A percentile compares a stretch with the other conserved stretches of the same genome.
These are phyloP conservation scores for Suillus spraguei DNA, from an alignment of 768 basidiomycete genomes.

Conservation along the genomic window DNA sequence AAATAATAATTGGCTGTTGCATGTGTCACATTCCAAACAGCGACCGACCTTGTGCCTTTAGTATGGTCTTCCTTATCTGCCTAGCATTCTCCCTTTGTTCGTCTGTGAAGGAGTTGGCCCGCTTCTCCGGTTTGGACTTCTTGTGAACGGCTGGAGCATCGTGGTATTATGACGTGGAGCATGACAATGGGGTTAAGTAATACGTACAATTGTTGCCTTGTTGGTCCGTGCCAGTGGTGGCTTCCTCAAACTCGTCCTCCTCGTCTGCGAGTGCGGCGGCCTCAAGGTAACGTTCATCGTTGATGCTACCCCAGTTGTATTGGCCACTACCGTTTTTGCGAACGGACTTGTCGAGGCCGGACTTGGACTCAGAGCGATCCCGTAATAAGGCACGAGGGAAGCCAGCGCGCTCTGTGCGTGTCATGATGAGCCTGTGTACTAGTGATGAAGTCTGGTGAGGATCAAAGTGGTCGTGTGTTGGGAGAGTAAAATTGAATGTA, in stretches of 20 bases:
- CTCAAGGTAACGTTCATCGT: slow-evolving; percentile 65
- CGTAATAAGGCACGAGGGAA: slow-evolving; percentile 71
- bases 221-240: slow-evolving; percentile 20
- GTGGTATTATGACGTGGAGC: slow-evolving; percentile 3
- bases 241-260: slow-evolving; percentile 40
- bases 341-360: slow-evolving; percentile 69
- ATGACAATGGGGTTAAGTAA: not conserved
- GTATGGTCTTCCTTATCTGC: slow-evolving; percentile 71
- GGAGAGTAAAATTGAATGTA: slow-evolving; percentile 4
- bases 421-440: slow-evolving; percentile 50
- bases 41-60: slow-evolving; percentile 59
- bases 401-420: slow-evolving; percentile 74
- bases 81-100: slow-evolving; percentile 68
- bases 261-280: slow-evolving; percentile 57
- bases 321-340: slow-evolving; percentile 81
- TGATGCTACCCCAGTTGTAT: slow-evolving; percentile 84
- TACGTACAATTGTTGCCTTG: slow-evolving; percentile 14
- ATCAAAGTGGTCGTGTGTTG: slow-evolving; percentile 5
- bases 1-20: slow-evolving; percentile 5
- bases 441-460: slow-evolving; percentile 8
- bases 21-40: not conserved
- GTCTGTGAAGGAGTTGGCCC: slow-evolving; percentile 49
- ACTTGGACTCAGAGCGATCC: slow-evolving; percentile 80
- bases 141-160: slow-evolving; percentile 23
- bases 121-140: slow-evolving; percentile 37